Base-by-base conservation (phyloP, 352 stramenopile genomes). In the Pythium angustatum region DNA sequence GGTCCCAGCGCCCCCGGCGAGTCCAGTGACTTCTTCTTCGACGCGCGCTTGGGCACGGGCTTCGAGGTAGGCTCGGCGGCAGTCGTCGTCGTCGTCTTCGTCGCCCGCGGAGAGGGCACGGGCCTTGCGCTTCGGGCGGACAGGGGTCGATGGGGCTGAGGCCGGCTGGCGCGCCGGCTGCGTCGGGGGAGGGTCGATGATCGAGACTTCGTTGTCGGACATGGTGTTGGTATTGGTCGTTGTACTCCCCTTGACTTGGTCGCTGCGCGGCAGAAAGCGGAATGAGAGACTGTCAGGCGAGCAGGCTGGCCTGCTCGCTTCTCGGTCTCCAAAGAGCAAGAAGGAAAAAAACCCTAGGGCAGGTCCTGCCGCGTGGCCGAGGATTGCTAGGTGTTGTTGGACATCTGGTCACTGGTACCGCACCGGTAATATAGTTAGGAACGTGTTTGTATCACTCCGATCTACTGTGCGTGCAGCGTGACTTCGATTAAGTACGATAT, bases 171-270 rank as follows among this genome's bases (percentile, higher is more conserved):
- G 43, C 12, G 43, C 14, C 7, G 43, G 43, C 7, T 10, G 43
- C 43, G 43, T 49, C 22, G 43, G 43, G 9, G 19, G 43, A 12
- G 43, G 19, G 43, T 28, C 43, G 43, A 49, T n/a, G 7, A 49
- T 49, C 7, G 43, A 49, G 7, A 10, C 19, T 49, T 49, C 43
- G 43, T 22, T 49, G 43, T 49, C 43, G 43, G 43, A 27, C 43
- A 49, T 49, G 43, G 43, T 49, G 43, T 49, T 49, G 43, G 19
- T 49, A 27, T 12, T 49, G 22, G 43, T 49, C 22, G 7, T 11
- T 49, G 43, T 4, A 4, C 24, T n/a, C 43, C 43, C 43, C 43
- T 53, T 53, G 45, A 49, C 45, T 53, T 53, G 45, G 45, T 53
- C 45, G 45, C 45, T 53, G 45, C 45, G 6, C 45, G 45, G 27